Percentiles rank a stretch among this genome's conserved stretches.
Evolutionary conservation across 2,329 filamentous ascomycete species (phyloP).

Genomic region (Cryphonectria naterciae): DNA sequence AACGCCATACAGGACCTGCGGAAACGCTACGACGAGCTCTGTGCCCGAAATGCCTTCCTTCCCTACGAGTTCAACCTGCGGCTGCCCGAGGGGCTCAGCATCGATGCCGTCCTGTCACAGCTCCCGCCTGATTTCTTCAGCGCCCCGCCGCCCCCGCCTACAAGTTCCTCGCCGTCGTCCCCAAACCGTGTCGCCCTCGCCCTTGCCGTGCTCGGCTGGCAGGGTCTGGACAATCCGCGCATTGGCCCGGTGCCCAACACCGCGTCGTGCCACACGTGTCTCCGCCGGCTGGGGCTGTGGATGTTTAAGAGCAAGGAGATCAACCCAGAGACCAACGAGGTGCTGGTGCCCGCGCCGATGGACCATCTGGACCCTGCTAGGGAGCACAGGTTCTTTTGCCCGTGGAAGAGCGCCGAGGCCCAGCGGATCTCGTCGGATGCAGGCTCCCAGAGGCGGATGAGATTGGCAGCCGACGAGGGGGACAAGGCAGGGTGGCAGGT

Average conservation of each 20-base stretch:
- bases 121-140: slow-evolving; percentile 61
- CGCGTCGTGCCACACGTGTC: slow-evolving; percentile 81
- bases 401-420: slow-evolving; percentile 70
- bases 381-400: slow-evolving; percentile 83
- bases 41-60: slow-evolving; percentile 56
- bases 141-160: slow-evolving; percentile 41
- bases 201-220: slow-evolving; percentile 77
- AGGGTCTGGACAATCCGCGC: slow-evolving; percentile 61
- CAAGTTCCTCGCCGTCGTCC: slow-evolving; percentile 36
- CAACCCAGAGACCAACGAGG: slow-evolving; percentile 52
- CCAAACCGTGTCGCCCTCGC: slow-evolving; percentile 67
- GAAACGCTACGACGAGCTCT: slow-evolving; percentile 68
- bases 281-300: slow-evolving; percentile 89
- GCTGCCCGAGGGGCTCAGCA: slow-evolving; percentile 55
- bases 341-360: slow-evolving; percentile 65
- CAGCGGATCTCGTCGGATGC: slow-evolving; percentile 56
- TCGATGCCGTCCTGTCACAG: slow-evolving; percentile 54
- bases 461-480: slow-evolving; percentile 38
- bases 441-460: slow-evolving; percentile 20
- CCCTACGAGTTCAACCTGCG: slow-evolving; percentile 66
- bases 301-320: slow-evolving; percentile 82
- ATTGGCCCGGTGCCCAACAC: slow-evolving; percentile 70
- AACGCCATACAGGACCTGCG: slow-evolving; percentile 61
- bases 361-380: slow-evolving; percentile 68
- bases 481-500: slow-evolving; percentile 59